These are phyloP conservation scores for Rhododendron ferrugineum DNA, from an alignment of 148 eudicot genomes.

Conservation along the genomic window DNA sequence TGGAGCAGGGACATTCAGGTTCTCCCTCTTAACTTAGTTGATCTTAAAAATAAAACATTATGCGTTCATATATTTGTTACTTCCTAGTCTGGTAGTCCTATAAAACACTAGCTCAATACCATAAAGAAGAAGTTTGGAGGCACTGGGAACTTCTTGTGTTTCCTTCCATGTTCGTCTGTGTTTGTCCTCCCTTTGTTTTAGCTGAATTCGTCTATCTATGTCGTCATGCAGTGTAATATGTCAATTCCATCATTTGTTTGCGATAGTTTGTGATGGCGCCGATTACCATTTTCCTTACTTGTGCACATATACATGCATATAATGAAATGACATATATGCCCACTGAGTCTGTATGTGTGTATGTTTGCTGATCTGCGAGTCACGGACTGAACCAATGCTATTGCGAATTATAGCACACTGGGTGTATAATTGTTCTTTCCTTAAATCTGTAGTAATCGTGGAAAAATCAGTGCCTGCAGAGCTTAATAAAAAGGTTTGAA, in stretches of 20 bases:
- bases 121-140: not conserved
- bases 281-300: not conserved
- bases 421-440: not conserved
- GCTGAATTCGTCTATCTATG: not conserved
- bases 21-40: slow-evolving; percentile 13
- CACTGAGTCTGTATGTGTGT: not conserved
- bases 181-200: not conserved
- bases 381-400: not conserved
- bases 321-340: not conserved
- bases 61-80: not conserved
- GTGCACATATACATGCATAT: not conserved
- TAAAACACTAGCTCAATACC: not conserved
- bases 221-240: not conserved
- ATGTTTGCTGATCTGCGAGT: slow-evolving; percentile 2
- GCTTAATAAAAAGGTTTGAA: not conserved
- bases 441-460: not conserved
- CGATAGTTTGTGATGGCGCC: not conserved
- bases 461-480: not conserved
- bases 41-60: slow-evolving; percentile 1
- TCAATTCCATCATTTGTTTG: not conserved
- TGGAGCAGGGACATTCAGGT: slow-evolving; percentile 99
- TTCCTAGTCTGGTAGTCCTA: not conserved
- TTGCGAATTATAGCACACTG: not conserved
- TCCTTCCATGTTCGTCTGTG: not conserved
- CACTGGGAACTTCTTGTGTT: not conserved